These are phyloP conservation scores for Suhomyces bolitotheri DNA, from an alignment of 1,139 yeast genomes.

Conservation along the genomic window DNA sequence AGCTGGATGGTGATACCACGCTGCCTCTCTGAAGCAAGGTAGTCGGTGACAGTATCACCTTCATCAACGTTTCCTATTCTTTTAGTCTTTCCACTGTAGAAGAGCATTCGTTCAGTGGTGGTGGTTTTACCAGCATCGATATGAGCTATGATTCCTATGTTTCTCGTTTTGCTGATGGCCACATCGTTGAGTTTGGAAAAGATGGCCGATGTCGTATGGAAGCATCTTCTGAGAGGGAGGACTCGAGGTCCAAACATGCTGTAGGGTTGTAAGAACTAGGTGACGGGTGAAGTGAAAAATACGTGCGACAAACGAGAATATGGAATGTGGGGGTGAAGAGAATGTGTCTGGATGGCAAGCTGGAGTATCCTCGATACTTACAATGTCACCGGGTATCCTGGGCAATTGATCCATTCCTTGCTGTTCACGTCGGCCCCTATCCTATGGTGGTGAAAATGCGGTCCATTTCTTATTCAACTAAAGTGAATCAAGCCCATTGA, in stretches of 20 bases:
- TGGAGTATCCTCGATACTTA: not conserved
- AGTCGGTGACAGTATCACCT: constrained; percentile 96
- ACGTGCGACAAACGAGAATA: not conserved
- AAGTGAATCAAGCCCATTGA: no score
- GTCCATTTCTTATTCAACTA: no score
- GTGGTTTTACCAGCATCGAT: constrained; percentile 92
- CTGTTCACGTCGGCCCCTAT: no score
- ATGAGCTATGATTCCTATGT: constrained; percentile 82
- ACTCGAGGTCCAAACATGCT: not conserved
- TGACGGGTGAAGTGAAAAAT: not conserved
- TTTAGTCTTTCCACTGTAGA: constrained; percentile 76
- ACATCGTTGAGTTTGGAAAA: constrained; percentile 27
- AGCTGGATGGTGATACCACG: constrained; percentile 96
- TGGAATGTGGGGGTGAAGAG: not conserved
- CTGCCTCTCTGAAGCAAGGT: constrained; percentile 82
- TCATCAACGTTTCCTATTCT: constrained; percentile 93
- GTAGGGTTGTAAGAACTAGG: no score
- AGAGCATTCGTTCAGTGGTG: constrained; percentile 88
- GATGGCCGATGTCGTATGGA: constrained; percentile 9
- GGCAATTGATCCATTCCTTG: no score
- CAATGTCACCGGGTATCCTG: no score
- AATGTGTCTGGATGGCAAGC: not conserved
- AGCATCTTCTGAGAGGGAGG: not conserved
- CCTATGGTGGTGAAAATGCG: no score
- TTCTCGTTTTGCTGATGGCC: constrained; percentile 47